These are phyloP conservation scores for Penicillium frequentans DNA, from an alignment of 2,329 filamentous ascomycete species.

Conservation along the genomic window DNA sequence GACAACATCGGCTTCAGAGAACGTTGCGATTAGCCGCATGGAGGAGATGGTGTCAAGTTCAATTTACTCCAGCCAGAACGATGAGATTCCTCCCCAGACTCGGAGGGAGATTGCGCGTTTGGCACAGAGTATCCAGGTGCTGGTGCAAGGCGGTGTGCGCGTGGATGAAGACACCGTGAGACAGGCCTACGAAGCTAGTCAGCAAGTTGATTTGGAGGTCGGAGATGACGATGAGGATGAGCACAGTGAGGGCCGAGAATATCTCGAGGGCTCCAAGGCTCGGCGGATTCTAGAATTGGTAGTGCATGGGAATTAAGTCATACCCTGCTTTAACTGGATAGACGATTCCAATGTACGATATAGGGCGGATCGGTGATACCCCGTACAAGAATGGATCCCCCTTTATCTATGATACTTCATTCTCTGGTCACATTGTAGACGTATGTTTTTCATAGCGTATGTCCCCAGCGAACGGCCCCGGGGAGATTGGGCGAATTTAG, in stretches of 20 bases:
- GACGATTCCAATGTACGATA: not conserved
- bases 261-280: slow-evolving; percentile 43
- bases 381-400: not conserved
- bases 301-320: slow-evolving; percentile 7
- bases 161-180: slow-evolving; percentile 91
- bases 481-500: too few relatives aligned
- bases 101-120: slow-evolving; percentile 86
- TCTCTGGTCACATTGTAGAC: not conserved
- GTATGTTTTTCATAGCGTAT: too few relatives aligned
- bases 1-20: slow-evolving; percentile 47
- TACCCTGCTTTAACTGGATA: not conserved
- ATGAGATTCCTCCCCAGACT: slow-evolving; percentile 72
- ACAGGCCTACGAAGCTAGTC: slow-evolving; percentile 75
- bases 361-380: slow-evolving; percentile 2
- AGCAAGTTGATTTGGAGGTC: slow-evolving; percentile 61
- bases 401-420: not conserved
- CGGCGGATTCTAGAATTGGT: slow-evolving; percentile 38
- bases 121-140: slow-evolving; percentile 73
- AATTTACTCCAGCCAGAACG: slow-evolving; percentile 95
- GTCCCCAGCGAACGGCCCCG: too few relatives aligned
- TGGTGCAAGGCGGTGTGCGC: slow-evolving; percentile 77
- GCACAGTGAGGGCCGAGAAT: slow-evolving; percentile 40
- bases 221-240: slow-evolving; percentile 40
- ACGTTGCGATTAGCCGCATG: slow-evolving; percentile 72
- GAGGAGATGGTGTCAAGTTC: slow-evolving; percentile 83